Evolutionary conservation across 2,329 filamentous ascomycete species (phyloP), one percentile per base, ranked within the genome.

Genomic region (Penicillium corylophilum): DNA sequence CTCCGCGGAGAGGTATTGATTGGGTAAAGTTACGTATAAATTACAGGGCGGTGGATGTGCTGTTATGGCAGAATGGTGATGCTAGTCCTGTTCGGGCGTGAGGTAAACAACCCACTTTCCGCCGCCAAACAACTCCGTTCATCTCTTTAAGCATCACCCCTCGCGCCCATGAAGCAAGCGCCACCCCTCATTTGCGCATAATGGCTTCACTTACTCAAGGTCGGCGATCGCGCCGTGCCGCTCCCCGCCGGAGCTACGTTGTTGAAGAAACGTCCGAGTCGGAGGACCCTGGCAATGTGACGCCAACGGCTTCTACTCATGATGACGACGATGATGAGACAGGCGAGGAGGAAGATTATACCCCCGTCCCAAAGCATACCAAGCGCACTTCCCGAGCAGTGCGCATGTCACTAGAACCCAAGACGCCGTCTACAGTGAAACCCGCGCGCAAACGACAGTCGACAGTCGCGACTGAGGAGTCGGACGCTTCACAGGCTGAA

Each of bases 231-330:
- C 79, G 86, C 66, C 79, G 84, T 50, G 80, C 77, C 44, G 79
- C 81, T 39, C 72, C 87, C 46, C 83, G 90, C 66, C 85, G 87
- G 63, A 88, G 85, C 62, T 83, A 87, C 45, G 80, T 95, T 43
- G 77, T 92, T 53, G 90, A 95, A 59, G 90, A 83, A 18, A 82
- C 84, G 22, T 90, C 93, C 38, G 90, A 95, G 52, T 88, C 90
- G 50, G 84, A 88, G 57, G 77, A 83, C 48, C 73, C 79, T 35
- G 77, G 82, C 62, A 76, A 74, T 57, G 67, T 72, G 36, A 75
- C 75, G 43, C 71, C 72, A 35, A 73, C 69, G 20, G 77, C 65
- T 20, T 71, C 71, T 35, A 64, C 68, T 45, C 65, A 65, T 44
- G 63, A 80, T 56, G 78, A 82, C 64, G 79, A 82, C 53, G 77